A percentile compares a stretch with the other conserved stretches of the same genome.
Evolutionary conservation across 2,329 filamentous ascomycete species (phyloP).

Genomic region (Emydomyces testavorans): DNA sequence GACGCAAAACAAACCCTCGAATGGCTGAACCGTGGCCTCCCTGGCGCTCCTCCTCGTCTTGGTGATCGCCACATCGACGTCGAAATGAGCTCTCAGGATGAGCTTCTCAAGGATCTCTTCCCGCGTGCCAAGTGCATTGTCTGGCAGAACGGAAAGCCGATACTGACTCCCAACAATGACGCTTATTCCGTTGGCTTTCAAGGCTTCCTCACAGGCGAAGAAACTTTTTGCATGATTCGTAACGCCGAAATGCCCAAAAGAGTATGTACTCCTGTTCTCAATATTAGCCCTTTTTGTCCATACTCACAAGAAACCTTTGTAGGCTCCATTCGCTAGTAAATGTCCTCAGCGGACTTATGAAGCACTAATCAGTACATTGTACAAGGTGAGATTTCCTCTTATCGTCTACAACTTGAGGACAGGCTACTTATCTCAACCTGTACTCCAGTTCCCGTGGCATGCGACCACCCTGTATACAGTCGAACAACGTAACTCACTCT

Average conservation of each 20-base stretch:
- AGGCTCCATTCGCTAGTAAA: constrained; percentile 42
- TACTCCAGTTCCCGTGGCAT: constrained; percentile 41
- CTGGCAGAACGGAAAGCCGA: constrained; percentile 34
- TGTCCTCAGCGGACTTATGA: constrained; percentile 45
- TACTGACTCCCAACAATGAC: constrained; percentile 28
- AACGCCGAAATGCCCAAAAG: constrained; percentile 41
- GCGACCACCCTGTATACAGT: constrained; percentile 37
- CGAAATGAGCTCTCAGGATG: constrained; percentile 37
- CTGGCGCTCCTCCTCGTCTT: constrained; percentile 34
- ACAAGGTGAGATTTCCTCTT: constrained; percentile 38
- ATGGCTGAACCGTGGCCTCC: constrained; percentile 28
- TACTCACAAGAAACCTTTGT: constrained; percentile 1
- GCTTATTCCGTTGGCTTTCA: constrained; percentile 40
- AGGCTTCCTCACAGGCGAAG: constrained; percentile 42
- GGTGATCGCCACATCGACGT: constrained; percentile 40
- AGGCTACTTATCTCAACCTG: constrained; percentile 8
- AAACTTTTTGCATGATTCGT: constrained; percentile 37
- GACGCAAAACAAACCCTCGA: constrained; percentile 33
- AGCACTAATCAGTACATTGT: constrained; percentile 40
- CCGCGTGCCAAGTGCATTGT: constrained; percentile 41
- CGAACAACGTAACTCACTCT: constrained; percentile 37
- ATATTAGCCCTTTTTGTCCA: background rate
- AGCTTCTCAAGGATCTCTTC: constrained; percentile 42
- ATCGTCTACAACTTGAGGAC: background rate
- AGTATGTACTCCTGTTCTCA: constrained; percentile 28